Evolutionary conservation across 2,329 filamentous ascomycete species (phyloP).

Genomic region (Microcyclosporella mali): DNA sequence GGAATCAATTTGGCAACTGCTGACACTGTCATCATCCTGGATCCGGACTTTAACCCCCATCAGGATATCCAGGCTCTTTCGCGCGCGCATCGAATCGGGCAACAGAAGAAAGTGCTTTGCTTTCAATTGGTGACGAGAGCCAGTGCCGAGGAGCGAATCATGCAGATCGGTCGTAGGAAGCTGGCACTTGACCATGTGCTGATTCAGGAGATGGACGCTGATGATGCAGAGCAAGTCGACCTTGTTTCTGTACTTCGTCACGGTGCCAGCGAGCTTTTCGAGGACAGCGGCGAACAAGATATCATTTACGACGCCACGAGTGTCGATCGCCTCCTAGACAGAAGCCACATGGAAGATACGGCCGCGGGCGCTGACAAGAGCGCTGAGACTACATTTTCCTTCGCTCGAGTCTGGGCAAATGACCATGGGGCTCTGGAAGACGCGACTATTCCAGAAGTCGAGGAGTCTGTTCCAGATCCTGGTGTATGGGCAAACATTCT

Average conservation of each 20-base stretch:
- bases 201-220: conserved; percentile 82
- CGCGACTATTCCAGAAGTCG: conserved; percentile 33
- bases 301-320: conserved; percentile 76
- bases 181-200: conserved; percentile 92
- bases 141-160: conserved; percentile 89
- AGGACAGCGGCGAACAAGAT: conserved; percentile 64
- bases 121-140: conserved; percentile 89
- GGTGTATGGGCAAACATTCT: conserved; percentile 89
- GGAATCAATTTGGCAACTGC: conserved; percentile 96
- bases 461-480: conserved; percentile 52
- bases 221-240: conserved; percentile 73
- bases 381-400: conserved; percentile 76
- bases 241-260: conserved; percentile 82
- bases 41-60: conserved; percentile 96
- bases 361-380: conserved; percentile 57
- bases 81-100: conserved; percentile 90
- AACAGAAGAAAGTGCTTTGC: conserved; percentile 90
- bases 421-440: conserved; percentile 61
- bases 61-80: conserved; percentile 95
- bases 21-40: conserved; percentile 95
- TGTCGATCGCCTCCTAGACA: conserved; percentile 86
- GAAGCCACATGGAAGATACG: conserved; percentile 71
- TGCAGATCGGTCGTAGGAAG: conserved; percentile 92
- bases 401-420: conserved; percentile 88
- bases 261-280: conserved; percentile 80